phyloP scores from a whole-genome alignment of 352 stramenopile species.

The Peronospora belbahrii region DNA sequence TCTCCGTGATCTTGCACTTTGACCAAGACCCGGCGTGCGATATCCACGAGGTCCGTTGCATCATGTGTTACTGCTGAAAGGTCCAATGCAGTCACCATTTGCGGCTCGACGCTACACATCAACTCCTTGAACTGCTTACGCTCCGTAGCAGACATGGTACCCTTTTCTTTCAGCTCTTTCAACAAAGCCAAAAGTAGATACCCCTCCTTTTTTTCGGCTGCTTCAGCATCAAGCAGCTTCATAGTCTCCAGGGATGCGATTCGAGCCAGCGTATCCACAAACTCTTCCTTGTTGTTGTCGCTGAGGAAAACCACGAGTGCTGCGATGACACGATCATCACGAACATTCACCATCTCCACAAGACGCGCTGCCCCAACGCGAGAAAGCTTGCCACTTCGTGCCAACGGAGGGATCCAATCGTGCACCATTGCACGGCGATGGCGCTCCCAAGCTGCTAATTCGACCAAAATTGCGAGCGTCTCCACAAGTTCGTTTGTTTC shows the following conservation, averaged over 20 bases:
- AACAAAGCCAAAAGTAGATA: slow-evolving; percentile 20
- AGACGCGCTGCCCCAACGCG: slow-evolving; percentile 27
- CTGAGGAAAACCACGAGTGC: slow-evolving; percentile 60
- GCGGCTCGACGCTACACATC: slow-evolving; percentile 27
- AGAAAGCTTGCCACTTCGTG: slow-evolving; percentile 20
- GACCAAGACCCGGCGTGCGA: slow-evolving; percentile 35
- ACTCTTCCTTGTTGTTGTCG: slow-evolving; percentile 56
- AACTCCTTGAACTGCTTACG: slow-evolving; percentile 22
- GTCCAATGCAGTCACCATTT: slow-evolving; percentile 46
- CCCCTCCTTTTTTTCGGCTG: slow-evolving; percentile 15
- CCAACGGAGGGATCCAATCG: slow-evolving; percentile 49
- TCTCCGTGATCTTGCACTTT: slow-evolving; percentile 1
- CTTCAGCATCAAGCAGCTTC: slow-evolving; percentile 5
- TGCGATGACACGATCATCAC: slow-evolving; percentile 60
- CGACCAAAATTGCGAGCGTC: slow-evolving; percentile 47
- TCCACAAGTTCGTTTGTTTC: slow-evolving; percentile 44
- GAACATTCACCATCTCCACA: slow-evolving; percentile 31
- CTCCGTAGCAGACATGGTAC: slow-evolving; percentile 22
- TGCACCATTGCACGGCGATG: slow-evolving; percentile 41
- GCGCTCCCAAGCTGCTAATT: slow-evolving; percentile 55
- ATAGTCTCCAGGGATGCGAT: slow-evolving; percentile 34
- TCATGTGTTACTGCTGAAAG: slow-evolving; percentile 47
- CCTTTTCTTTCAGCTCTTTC: slow-evolving; percentile 20
- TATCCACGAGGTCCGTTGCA: slow-evolving; percentile 46
- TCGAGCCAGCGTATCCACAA: slow-evolving; percentile 48